Conservation (phyloP, 2,329 filamentous ascomycete species). For the Coleophoma crateriformis region DNA sequence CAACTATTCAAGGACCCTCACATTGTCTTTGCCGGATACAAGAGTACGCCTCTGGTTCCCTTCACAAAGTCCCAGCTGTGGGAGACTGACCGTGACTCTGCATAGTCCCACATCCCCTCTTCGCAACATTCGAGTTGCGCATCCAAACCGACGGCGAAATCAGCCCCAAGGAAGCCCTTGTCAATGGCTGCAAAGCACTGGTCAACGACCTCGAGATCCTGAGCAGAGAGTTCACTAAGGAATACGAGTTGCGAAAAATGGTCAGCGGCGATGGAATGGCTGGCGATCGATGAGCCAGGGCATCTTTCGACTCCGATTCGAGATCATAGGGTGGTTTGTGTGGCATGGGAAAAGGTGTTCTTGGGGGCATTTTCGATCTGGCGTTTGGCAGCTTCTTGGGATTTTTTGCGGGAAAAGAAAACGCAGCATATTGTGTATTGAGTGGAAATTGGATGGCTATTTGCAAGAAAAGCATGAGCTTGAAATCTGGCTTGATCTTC, state of each 20-base stretch:
- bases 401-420: neutral
- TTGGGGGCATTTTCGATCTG: neutral
- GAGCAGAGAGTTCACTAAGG: conserved; percentile 84
- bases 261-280: conserved; percentile 44
- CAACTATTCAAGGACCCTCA: conserved; percentile 80
- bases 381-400: neutral
- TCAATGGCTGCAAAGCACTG: conserved; percentile 74
- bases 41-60: conserved; percentile 47
- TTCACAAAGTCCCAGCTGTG: too few species aligned
- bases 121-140: conserved; percentile 61
- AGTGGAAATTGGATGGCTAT: too few species aligned
- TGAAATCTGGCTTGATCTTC: too few species aligned
- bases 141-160: conserved; percentile 88
- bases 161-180: conserved; percentile 82
- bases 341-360: neutral
- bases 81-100: neutral
- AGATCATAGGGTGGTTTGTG: too few species aligned
- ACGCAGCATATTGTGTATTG: neutral
- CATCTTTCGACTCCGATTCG: too few species aligned
- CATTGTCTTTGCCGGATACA: conserved; percentile 89
- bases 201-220: conserved; percentile 76
- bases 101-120: conserved; percentile 33
- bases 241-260: conserved; percentile 86
- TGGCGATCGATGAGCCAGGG: neutral
- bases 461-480: too few species aligned